A percentile compares a stretch with the other conserved stretches of the same genome.
Evolutionary conservation across 768 basidiomycete genomes (phyloP).

Genomic region (Collybiopsis luxurians): DNA sequence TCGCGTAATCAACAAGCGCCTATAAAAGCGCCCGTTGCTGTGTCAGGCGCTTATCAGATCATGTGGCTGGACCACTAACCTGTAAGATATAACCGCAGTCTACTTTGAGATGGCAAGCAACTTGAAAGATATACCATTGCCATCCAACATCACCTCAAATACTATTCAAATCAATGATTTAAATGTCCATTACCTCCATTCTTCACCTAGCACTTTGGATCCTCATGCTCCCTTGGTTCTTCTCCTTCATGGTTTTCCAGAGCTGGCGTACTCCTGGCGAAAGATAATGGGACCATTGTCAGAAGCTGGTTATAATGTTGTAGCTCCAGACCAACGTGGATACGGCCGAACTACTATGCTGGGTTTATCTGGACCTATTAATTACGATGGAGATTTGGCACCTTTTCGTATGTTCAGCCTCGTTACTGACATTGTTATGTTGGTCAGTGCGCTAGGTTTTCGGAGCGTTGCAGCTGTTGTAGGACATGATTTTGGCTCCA

Average conservation of each 20-base stretch:
- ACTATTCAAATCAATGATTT: slow-evolving; percentile 43
- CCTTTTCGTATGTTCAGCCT: slow-evolving; percentile 52
- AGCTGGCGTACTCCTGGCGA: slow-evolving; percentile 65
- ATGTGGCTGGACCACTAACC: neutral
- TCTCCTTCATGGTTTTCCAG: slow-evolving; percentile 66
- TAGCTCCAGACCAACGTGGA: slow-evolving; percentile 62
- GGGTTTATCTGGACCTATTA: slow-evolving; percentile 15
- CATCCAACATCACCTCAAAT: slow-evolving; percentile 35
- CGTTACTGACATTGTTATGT: slow-evolving; percentile 47
- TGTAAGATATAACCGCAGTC: no score
- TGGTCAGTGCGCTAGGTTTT: slow-evolving; percentile 52
- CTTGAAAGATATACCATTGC: slow-evolving; percentile 9
- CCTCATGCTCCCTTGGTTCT: slow-evolving; percentile 42
- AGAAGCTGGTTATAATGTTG: slow-evolving; percentile 52
- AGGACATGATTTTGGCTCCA: slow-evolving; percentile 62
- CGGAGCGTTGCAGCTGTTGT: slow-evolving; percentile 44
- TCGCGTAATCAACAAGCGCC: no score
- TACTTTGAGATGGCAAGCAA: neutral
- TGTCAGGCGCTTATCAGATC: no score
- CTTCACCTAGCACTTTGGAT: slow-evolving; percentile 24
- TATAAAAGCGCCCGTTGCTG: no score
- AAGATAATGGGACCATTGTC: slow-evolving; percentile 52
- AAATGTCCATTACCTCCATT: slow-evolving; percentile 51
- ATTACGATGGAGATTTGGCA: slow-evolving; percentile 47
- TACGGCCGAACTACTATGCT: slow-evolving; percentile 40